A percentile compares a stretch with the other conserved stretches of the same genome.
Evolutionary conservation across 2,329 filamentous ascomycete species (phyloP).

Genomic region (Fusarium sublunatum): DNA sequence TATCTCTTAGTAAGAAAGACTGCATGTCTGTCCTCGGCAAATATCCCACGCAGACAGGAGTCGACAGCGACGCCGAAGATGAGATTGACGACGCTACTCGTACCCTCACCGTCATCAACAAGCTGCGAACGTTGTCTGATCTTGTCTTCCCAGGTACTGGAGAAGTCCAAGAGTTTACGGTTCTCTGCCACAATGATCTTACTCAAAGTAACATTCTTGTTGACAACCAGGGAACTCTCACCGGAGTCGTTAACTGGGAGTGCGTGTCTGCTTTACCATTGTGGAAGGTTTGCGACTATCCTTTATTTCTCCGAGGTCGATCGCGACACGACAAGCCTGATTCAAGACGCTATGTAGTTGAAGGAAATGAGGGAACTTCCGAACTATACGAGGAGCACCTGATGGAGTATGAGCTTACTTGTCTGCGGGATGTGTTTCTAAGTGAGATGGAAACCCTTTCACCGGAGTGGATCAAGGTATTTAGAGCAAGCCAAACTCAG

Average conservation of each 20-base stretch:
- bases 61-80: constrained; percentile 38
- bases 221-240: constrained; percentile 50
- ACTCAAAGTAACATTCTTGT: constrained; percentile 55
- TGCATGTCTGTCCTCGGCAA: constrained; percentile 5
- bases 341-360: constrained; percentile 39
- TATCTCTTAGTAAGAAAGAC: constrained; percentile 28
- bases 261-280: constrained; percentile 55
- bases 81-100: constrained; percentile 49
- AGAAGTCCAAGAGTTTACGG: constrained; percentile 42
- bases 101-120: constrained; percentile 39
- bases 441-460: constrained; percentile 48
- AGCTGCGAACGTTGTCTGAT: constrained; percentile 47
- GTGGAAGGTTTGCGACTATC: constrained; percentile 52
- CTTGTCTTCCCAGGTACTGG: constrained; percentile 42
- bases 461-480: constrained; percentile 47
- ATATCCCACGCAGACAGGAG: neutral
- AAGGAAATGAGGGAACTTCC: neutral
- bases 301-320: constrained; percentile 49
- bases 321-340: constrained; percentile 22
- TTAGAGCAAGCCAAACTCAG: constrained; percentile 1
- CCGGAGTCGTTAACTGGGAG: constrained; percentile 57
- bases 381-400: constrained; percentile 54
- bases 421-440: constrained; percentile 47
- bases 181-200: constrained; percentile 53
- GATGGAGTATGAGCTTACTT: constrained; percentile 54